These are phyloP conservation scores for Diaporthe humulicola DNA, from an alignment of 2,329 filamentous ascomycete genomes.

Conservation along the genomic window DNA sequence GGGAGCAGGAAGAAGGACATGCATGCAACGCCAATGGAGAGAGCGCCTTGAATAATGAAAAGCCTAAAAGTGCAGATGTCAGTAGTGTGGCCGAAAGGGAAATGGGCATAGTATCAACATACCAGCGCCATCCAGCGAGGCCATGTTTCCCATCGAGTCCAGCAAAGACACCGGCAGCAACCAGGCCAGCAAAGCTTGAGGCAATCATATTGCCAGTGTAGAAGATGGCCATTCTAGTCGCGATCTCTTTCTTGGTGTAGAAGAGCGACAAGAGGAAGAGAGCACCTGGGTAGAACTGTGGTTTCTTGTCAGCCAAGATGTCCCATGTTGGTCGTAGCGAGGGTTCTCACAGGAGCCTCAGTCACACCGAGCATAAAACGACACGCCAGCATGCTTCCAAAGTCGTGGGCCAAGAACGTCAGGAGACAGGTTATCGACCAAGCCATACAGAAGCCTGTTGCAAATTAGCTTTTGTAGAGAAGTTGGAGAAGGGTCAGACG, in stretches of 20 bases:
- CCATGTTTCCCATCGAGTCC: slow-evolving; percentile 60
- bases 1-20: slow-evolving; percentile 52
- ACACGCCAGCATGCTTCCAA: slow-evolving; percentile 53
- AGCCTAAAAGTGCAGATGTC: slow-evolving; percentile 16
- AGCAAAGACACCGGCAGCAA: slow-evolving; percentile 72
- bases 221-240: slow-evolving; percentile 69
- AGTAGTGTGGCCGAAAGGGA: neutral
- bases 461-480: neutral
- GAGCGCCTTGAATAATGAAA: slow-evolving; percentile 46
- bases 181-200: slow-evolving; percentile 75
- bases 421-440: slow-evolving; percentile 43
- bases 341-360: slow-evolving; percentile 49
- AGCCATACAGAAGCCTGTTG: slow-evolving; percentile 49
- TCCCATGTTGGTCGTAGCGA: neutral
- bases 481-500: neutral
- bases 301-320: neutral
- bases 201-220: slow-evolving; percentile 74
- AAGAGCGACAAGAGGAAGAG: slow-evolving; percentile 70
- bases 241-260: slow-evolving; percentile 77
- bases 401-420: neutral
- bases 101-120: neutral
- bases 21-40: slow-evolving; percentile 48
- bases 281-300: slow-evolving; percentile 48
- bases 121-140: slow-evolving; percentile 56
- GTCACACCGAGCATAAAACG: slow-evolving; percentile 58